A percentile compares a stretch with the other conserved stretches of the same genome.
Evolutionary conservation across 192 early-diverging fungal species (phyloP).

Genomic region (Gaertneriomyces sp.): DNA sequence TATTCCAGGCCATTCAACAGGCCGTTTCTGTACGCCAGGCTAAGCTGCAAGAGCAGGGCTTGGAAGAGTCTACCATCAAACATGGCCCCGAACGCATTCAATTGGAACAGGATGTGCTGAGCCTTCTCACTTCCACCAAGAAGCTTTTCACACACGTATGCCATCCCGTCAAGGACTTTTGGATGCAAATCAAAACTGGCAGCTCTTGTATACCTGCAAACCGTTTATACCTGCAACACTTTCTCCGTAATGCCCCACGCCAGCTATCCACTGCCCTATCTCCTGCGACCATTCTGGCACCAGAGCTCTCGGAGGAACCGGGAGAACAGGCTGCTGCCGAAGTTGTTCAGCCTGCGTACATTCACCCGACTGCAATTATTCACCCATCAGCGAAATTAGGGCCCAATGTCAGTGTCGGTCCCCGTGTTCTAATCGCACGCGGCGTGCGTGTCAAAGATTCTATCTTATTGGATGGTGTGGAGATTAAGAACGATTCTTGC

Average conservation of each 20-base stretch:
- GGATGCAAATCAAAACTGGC: conserved; percentile 96
- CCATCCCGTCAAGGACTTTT: conserved; percentile 69
- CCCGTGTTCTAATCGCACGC: conserved; percentile 79
- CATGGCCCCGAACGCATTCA: conserved; percentile 56
- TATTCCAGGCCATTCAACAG: conserved; percentile 81
- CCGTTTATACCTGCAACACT: conserved; percentile 85
- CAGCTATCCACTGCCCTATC: conserved; percentile 54
- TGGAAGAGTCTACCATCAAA: conserved; percentile 19
- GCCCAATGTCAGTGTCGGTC: conserved; percentile 93
- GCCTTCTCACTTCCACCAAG: conserved; percentile 72
- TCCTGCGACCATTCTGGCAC: conserved; percentile 3
- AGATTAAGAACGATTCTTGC: conserved; percentile 84
- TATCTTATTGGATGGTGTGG: conserved; percentile 88
- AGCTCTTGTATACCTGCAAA: conserved; percentile 93
- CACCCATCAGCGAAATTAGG: conserved; percentile 93
- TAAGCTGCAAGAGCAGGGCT: conserved; percentile 52
- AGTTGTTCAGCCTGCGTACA: conserved; percentile 86
- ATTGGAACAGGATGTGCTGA: conserved; percentile 92
- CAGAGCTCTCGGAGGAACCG: conserved; percentile 1
- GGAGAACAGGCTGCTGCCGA: conserved; percentile 34
- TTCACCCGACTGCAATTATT: conserved; percentile 89
- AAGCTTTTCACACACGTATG: conserved; percentile 81
- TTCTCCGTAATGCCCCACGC: conserved; percentile 58
- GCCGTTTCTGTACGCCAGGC: conserved; percentile 69
- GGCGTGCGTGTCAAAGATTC: conserved; percentile 93